phyloP scores from a whole-genome alignment of 2,329 filamentous ascomycete species.

The Hypoxylon sp. region DNA sequence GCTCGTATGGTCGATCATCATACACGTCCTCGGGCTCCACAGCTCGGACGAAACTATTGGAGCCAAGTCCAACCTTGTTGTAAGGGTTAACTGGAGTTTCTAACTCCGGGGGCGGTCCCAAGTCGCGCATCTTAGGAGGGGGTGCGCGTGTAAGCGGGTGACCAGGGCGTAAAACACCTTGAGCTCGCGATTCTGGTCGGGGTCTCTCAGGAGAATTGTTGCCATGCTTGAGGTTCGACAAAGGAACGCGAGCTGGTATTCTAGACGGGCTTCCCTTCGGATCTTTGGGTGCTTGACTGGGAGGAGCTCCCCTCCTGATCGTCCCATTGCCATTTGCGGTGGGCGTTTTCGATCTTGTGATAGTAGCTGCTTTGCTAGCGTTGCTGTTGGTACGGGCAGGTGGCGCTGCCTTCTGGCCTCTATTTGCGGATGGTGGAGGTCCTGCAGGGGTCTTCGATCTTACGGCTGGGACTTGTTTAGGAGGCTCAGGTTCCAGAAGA shows the following conservation, averaged over 20 bases:
- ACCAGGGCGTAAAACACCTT: constrained; percentile 66
- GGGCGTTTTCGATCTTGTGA: constrained; percentile 69
- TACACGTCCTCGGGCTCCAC: constrained; percentile 88
- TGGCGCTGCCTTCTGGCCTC: constrained; percentile 55
- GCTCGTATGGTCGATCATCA: constrained; percentile 78
- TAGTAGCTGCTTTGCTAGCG: constrained; percentile 55
- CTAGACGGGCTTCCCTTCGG: constrained; percentile 73
- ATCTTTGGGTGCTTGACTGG: constrained; percentile 50
- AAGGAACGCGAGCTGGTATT: constrained; percentile 78
- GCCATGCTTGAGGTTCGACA: constrained; percentile 78
- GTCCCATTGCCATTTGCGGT: constrained; percentile 59
- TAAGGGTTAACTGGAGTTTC: constrained; percentile 67
- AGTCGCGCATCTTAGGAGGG: constrained; percentile 92
- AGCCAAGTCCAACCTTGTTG: constrained; percentile 63
- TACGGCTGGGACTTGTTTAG: constrained; percentile 72
- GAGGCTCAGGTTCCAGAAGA: constrained; percentile 76
- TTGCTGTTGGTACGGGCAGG: constrained; percentile 59
- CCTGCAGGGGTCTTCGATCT: constrained; percentile 83
- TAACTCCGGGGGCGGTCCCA: constrained; percentile 69
- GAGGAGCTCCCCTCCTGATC: constrained; percentile 54
- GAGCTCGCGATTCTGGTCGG: constrained; percentile 62
- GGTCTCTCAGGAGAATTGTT: constrained; percentile 86
- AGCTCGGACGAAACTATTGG: constrained; percentile 70
- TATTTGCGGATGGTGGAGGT: constrained; percentile 65
- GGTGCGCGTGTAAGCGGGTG: constrained; percentile 75